Evolutionary conservation across 1,284 basidiomycete genomes (phyloP), one percentile per base, ranked within the genome.

Genomic region (Phylloporus sp.): DNA sequence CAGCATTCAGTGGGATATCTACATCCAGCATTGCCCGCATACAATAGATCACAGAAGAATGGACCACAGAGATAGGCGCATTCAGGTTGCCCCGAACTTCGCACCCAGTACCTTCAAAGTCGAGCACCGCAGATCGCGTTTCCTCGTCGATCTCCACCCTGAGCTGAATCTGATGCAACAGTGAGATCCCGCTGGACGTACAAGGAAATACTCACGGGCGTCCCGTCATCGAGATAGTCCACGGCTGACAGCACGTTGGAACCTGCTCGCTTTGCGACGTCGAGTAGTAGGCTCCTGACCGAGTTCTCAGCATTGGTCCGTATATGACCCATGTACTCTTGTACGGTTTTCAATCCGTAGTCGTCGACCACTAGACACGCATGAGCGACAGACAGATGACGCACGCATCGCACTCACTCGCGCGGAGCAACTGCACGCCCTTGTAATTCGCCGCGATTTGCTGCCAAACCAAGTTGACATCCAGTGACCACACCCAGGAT

Each of bases 361-460:
- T 98, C 95, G 11, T 88, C 85, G 46, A 97, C 91, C 67, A 98
- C 91, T 87, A 74, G 58, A 63, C 24, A 53, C 26, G 8, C 42
- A 13, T 63, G 32, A 60, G 50, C 26, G 57, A 57, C 32, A 61
- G 39, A 64, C 42, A 1, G 7, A 17, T 57, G 26, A 46, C 29
- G 62, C 70, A 68, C 60, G 71, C 69, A 50, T 75, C 60, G 26
- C 17, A 63, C 79, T 68, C 77, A 93, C 91, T 86, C 50, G 89
- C 86, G 72, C 89, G 89, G 62, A 96, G 87, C 12, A 96, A 82
- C 68, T 93, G 90, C 31, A 93, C 89, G 20, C 95, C 96, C 80
- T 98, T 98, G 77, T 97, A 89, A 75, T 98, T 98, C 22, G 97
- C 96, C 0, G 96, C 94, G 64, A 98, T 93, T 90, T 98, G 96